Evolutionary conservation across 495 filamentous ascomycete genomes (phyloP).

Genomic region (Penicillium taxi): DNA sequence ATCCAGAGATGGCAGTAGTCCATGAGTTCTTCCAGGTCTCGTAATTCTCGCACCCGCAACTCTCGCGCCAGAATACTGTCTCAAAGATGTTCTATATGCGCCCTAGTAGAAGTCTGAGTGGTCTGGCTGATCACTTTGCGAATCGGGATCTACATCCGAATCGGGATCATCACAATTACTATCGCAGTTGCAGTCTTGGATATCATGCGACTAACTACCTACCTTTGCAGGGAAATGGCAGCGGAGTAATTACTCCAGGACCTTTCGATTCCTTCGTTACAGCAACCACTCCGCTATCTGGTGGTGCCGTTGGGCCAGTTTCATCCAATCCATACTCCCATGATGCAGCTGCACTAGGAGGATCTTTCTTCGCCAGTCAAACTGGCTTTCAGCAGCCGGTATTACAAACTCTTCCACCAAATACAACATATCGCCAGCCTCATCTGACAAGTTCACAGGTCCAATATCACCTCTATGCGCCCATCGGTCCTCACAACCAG

Average conservation of each 20-base stretch:
- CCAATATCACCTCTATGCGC: slow-evolving; percentile 90
- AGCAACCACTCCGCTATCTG: slow-evolving; percentile 42
- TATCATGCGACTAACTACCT: slow-evolving; percentile 25
- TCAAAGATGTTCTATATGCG: slow-evolving; percentile 6
- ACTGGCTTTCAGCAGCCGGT: slow-evolving; percentile 60
- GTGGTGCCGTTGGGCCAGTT: slow-evolving; percentile 37
- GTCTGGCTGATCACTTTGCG: slow-evolving; percentile 15
- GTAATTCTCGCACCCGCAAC: too few species aligned
- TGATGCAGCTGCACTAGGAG: slow-evolving; percentile 47
- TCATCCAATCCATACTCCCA: slow-evolving; percentile 62
- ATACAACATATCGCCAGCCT: too few species aligned
- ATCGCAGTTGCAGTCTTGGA: slow-evolving; percentile 5
- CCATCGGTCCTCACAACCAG: slow-evolving; percentile 71
- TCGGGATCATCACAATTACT: too few species aligned
- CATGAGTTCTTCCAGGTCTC: too few species aligned
- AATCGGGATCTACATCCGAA: neutral
- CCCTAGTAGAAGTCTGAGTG: slow-evolving; percentile 14
- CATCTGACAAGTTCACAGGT: slow-evolving; percentile 47
- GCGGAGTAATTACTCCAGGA: slow-evolving; percentile 23
- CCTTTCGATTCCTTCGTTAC: slow-evolving; percentile 57
- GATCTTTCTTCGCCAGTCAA: slow-evolving; percentile 49
- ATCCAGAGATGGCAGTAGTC: too few species aligned
- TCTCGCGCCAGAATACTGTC: neutral
- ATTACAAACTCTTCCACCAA: too few species aligned
- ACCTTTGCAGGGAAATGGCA: slow-evolving; percentile 38